phyloP scores from a whole-genome alignment of 805 yeast species.

The Hanseniaspora singularis region DNA sequence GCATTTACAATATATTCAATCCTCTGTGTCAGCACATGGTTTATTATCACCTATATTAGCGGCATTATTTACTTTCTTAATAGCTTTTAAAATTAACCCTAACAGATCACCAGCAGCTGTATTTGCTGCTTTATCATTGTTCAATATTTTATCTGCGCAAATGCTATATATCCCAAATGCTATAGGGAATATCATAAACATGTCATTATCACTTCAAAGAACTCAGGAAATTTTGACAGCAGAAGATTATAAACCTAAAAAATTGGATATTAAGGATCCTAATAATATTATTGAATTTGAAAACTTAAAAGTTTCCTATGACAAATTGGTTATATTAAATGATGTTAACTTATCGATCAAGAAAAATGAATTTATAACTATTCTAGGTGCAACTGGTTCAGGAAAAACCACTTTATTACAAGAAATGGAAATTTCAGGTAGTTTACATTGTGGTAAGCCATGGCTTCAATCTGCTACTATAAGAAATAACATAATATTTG shows the following conservation, averaged over 20 bases:
- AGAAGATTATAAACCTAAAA: constrained; percentile 27
- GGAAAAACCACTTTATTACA: constrained; percentile 66
- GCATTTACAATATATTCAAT: constrained; percentile 43
- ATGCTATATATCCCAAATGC: constrained; percentile 62
- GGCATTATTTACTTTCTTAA: constrained; percentile 49
- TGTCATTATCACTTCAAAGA: constrained; percentile 48
- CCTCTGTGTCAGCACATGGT: constrained; percentile 47
- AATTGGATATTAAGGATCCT: constrained; percentile 16
- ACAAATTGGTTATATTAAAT: constrained; percentile 32
- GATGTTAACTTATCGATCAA: constrained; percentile 42
- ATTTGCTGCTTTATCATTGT: constrained; percentile 59
- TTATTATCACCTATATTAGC: constrained; percentile 57
- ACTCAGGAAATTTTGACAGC: constrained; percentile 42
- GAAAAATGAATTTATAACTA: constrained; percentile 59
- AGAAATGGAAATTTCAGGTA: constrained; percentile 51
- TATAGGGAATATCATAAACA: constrained; percentile 56
- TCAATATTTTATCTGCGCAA: constrained; percentile 49
- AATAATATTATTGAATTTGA: constrained; percentile 37
- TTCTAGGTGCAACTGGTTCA: constrained; percentile 54
- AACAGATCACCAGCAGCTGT: constrained; percentile 45
- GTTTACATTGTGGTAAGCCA: constrained; percentile 50
- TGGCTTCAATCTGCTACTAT: constrained; percentile 81
- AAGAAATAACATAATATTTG: constrained; percentile 62
- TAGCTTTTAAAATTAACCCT: constrained; percentile 35
- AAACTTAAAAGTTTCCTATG: constrained; percentile 31